Base-by-base conservation (phyloP, 306 rosid genomes). In the Dalbergia cultrata region DNA sequence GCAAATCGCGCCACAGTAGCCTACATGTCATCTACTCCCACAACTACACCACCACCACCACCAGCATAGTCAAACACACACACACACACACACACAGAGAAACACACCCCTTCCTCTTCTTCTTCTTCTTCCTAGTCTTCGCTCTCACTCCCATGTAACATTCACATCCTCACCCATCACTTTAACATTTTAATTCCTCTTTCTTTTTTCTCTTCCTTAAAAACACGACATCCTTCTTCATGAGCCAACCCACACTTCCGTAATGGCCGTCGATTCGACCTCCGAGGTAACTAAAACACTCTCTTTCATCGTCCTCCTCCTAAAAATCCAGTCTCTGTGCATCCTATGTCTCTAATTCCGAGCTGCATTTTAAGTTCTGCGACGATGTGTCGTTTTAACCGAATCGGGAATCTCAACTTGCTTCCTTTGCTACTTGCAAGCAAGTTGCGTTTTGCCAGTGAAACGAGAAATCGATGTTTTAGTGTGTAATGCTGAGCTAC, bases 261-360 rank as follows among this genome's bases (percentile, higher is more conserved):
- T 81, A 77, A 88, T 87, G 94, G 85, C 91, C 3, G 61, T 80
- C 9, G 77, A 82, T 84, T 78, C 77, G 57, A 82, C 83, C 21
- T 71, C 14, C 5, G 87, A 87, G 90, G 96, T 91, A 86, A 70
- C 35, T 4, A 52, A 37, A 37, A 5, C 41, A 37, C 41, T 37
- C 41, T 76, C 50, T 58, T 74, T 62, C 10, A 37, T 45, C 72
- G 8, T 45, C 31, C 50, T 17, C 52, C 33, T 63, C 58, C 12
- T 22, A 9, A 18, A 2, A n/a, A 9, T 70, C 54, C 49, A 13
- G 67, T 72, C 69, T 77, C 59, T 39, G 53, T 18, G 3, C 12
- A 19, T 33, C 4, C 37, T 74, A 16, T 75, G 31, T 53, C 45
- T 52, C 19, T 47, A 39, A 43, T 70, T 82, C 34, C 45, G n/a